Evolutionary conservation across 75 land plant genomes (phyloP).

Genomic region (Chamaecyparis obtusa): DNA sequence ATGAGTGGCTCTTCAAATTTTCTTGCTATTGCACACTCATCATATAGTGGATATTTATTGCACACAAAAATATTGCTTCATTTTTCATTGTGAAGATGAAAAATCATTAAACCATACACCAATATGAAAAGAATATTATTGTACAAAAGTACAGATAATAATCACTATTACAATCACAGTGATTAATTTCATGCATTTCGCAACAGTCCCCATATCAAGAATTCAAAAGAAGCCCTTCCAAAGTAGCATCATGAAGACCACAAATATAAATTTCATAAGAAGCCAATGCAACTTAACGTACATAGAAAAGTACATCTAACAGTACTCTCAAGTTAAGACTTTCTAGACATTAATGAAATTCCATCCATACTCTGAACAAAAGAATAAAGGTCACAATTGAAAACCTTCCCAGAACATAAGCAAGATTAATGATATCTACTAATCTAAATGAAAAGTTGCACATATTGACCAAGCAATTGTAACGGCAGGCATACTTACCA

Average conservation of each 20-base stretch:
- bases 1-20: too few relatives aligned
- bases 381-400: background rate
- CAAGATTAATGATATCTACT: background rate
- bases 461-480: background rate
- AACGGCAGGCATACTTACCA: conserved; percentile 48
- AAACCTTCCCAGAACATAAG: background rate
- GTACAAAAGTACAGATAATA: too few relatives aligned
- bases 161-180: too few relatives aligned
- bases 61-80: background rate
- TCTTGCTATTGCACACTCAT: background rate
- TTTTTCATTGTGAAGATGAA: background rate
- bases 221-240: too few relatives aligned
- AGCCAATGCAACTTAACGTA: too few relatives aligned
- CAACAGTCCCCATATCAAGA: too few relatives aligned
- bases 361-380: background rate
- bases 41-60: background rate
- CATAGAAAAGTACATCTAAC: background rate
- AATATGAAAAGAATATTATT: too few relatives aligned
- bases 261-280: too few relatives aligned
- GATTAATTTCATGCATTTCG: too few relatives aligned
- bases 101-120: too few relatives aligned
- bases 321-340: background rate
- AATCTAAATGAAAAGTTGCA: background rate
- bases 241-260: too few relatives aligned
- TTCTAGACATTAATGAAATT: background rate